A percentile compares a stretch with the other conserved stretches of the same genome.
These are phyloP conservation scores for Cenchrus purpureus DNA, from an alignment of 176 grass and related monocot genomes.

Conservation along the genomic window DNA sequence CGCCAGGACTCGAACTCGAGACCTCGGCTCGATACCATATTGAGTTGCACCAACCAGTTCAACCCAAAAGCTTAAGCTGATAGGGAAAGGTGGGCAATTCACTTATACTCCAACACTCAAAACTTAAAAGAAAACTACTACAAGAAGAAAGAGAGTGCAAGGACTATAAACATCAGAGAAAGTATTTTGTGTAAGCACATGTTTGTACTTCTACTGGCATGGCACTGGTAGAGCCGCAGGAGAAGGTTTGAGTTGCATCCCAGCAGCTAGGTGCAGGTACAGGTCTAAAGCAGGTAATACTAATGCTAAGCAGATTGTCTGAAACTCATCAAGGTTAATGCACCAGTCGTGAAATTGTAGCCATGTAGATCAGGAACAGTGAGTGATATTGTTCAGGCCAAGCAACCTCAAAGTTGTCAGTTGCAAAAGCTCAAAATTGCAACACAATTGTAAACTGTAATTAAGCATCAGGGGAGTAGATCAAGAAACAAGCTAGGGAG, in stretches of 20 bases:
- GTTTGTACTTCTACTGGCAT: background rate
- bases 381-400: background rate
- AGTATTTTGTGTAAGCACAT: no score
- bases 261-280: background rate
- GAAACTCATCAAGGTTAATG: conserved; percentile 1
- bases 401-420: background rate
- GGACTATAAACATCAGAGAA: no score
- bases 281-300: background rate
- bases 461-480: no score
- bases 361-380: conserved; percentile 14
- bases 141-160: no score
- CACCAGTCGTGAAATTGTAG: background rate
- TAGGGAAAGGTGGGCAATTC: no score
- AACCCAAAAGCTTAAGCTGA: no score
- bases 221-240: conserved; percentile 41
- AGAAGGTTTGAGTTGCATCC: conserved; percentile 40
- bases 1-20: no score
- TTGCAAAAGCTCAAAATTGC: background rate
- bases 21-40: no score
- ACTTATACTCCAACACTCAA: no score
- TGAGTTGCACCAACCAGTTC: no score
- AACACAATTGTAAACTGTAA: background rate
- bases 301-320: conserved; percentile 11
- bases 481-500: no score
- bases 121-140: no score